These are phyloP conservation scores for Sporothrix curviconia DNA, from an alignment of 2,329 filamentous ascomycete species.

Conservation along the genomic window DNA sequence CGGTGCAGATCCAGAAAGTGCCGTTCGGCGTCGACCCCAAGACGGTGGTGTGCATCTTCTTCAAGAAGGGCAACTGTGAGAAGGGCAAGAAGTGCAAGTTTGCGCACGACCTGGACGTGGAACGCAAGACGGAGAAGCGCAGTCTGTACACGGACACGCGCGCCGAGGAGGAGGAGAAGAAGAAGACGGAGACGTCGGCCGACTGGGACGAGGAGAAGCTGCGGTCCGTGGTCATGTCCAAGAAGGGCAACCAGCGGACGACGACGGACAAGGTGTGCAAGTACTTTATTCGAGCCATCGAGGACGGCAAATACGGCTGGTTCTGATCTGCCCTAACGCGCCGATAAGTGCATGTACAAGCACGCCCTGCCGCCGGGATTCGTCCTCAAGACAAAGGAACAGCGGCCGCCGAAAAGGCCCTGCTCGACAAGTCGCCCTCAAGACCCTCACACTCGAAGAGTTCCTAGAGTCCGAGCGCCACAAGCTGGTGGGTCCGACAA, in stretches of 20 bases:
- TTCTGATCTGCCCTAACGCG: conserved; percentile 96
- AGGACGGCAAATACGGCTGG: conserved; percentile 98
- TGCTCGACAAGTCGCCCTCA: conserved; percentile 94
- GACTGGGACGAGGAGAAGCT: conserved; percentile 98
- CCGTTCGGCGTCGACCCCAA: conserved; percentile 97
- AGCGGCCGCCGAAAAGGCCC: conserved; percentile 91
- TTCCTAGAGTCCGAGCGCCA: conserved; percentile 95
- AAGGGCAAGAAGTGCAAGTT: conserved; percentile 99
- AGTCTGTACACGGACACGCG: conserved; percentile 83
- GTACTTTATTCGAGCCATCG: conserved; percentile 92
- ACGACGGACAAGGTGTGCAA: conserved; percentile 99
- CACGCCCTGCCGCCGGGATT: conserved; percentile 93
- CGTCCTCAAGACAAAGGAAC: conserved; percentile 95
- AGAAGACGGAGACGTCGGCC: conserved; percentile 87
- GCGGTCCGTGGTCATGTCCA: conserved; percentile 81
- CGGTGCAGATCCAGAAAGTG: conserved; percentile 93
- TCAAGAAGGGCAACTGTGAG: conserved; percentile 93
- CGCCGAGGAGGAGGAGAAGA: conserved; percentile 65
- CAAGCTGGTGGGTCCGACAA: conserved; percentile 85
- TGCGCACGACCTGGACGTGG: conserved; percentile 80
- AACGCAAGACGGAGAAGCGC: conserved; percentile 88
- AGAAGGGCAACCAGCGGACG: conserved; percentile 94
- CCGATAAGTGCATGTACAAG: conserved; percentile 97
- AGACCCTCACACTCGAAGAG: conserved; percentile 92
- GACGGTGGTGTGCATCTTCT: conserved; percentile 93